These are phyloP conservation scores for Cercophora scortea DNA, from an alignment of 495 filamentous ascomycete species.

Conservation along the genomic window DNA sequence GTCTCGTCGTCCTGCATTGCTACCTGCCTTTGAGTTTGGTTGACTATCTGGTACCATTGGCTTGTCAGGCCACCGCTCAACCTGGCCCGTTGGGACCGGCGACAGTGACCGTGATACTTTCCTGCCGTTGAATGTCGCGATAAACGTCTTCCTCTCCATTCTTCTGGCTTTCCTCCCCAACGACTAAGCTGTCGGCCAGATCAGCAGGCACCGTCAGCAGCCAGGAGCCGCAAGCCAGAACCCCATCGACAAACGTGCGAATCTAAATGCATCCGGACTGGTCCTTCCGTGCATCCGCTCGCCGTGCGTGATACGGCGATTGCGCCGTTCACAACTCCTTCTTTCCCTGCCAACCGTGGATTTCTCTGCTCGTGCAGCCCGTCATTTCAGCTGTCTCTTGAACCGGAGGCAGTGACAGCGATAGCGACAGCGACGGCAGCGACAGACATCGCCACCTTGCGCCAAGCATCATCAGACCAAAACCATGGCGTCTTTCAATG, in stretches of 20 bases:
- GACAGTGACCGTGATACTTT: not conserved
- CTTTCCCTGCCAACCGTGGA: no score
- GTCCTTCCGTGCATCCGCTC: slow-evolving; percentile 19
- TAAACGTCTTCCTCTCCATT: no score
- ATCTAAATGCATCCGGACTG: slow-evolving; percentile 16
- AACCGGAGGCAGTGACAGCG: no score
- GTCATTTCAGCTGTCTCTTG: no score
- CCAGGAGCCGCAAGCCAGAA: no score
- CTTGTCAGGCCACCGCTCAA: not conserved
- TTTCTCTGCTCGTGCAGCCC: no score
- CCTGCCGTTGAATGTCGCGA: no score
- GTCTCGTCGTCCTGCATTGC: not conserved
- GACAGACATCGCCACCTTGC: not conserved
- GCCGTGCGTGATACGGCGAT: slow-evolving; percentile 21
- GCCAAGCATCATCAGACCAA: not conserved
- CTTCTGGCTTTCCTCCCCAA: no score
- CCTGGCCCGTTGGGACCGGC: not conserved
- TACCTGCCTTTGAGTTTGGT: not conserved
- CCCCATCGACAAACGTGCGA: not conserved
- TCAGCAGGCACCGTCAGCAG: no score
- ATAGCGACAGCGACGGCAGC: no score
- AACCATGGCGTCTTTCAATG: slow-evolving; percentile 31
- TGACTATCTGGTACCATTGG: not conserved
- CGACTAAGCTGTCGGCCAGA: no score
- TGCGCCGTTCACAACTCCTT: slow-evolving; percentile 4